Conservation (phyloP, 495 filamentous ascomycete genomes). For the Aspergillus carlsbadensis region DNA sequence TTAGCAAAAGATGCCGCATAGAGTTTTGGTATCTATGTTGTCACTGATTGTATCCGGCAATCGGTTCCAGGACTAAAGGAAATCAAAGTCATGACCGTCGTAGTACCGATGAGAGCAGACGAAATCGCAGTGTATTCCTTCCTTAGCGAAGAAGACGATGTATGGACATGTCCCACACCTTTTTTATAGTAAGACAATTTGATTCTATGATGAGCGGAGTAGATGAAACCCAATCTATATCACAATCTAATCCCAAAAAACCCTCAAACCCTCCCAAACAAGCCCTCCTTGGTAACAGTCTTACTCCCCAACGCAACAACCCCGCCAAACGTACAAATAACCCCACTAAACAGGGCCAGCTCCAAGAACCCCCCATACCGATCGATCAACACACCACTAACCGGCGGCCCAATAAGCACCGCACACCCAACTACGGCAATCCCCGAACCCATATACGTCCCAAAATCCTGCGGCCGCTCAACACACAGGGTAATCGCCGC, state of each 20-base stretch:
- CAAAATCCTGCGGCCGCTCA: conserved; percentile 42
- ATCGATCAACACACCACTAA: conserved; percentile 25
- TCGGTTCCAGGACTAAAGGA: too few relatives aligned
- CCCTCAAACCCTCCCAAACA: conserved; percentile 2
- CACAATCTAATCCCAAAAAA: background rate
- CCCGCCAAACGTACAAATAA: conserved; percentile 3
- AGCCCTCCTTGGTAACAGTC: background rate
- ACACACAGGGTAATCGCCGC: conserved; percentile 18
- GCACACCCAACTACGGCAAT: conserved; percentile 20
- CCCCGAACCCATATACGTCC: conserved; percentile 43
- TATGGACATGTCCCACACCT: too few relatives aligned
- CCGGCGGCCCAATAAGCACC: conserved; percentile 28
- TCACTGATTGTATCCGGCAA: too few relatives aligned
- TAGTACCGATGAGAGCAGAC: too few relatives aligned
- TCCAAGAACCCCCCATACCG: conserved; percentile 9
- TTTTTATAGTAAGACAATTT: too few relatives aligned
- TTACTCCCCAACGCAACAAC: conserved; percentile 8
- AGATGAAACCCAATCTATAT: background rate
- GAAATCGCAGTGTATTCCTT: too few relatives aligned
- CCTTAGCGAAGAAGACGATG: too few relatives aligned
- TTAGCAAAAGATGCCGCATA: too few relatives aligned
- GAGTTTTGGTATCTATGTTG: too few relatives aligned
- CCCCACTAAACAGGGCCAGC: conserved; percentile 8
- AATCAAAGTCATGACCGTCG: too few relatives aligned
- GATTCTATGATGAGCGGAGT: too few relatives aligned